Base-by-base conservation (phyloP, 257 asterid species). In the Nicotiana noctiflora region DNA sequence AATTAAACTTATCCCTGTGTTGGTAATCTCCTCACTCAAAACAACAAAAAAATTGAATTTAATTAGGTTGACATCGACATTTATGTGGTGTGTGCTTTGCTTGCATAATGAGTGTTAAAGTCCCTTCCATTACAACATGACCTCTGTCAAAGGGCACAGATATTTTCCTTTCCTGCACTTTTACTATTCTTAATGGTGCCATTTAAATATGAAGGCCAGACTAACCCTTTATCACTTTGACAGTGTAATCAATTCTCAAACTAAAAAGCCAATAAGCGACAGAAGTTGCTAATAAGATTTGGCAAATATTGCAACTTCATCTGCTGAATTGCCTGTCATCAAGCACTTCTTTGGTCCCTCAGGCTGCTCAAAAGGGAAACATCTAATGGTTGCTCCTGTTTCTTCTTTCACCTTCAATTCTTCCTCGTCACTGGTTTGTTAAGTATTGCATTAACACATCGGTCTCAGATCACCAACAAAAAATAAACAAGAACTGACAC, bases 321-420 rank as follows among this genome's bases (percentile, higher is more conserved):
- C 92, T 4, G 98, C 98, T 14, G 95, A 88, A 67, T 88, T 86
- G 81, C 98, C 98, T 1, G 97, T 93, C 96, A 95, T 91, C 89
- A 93, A 85, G 90, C 99, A 95, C 82, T 84, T 90, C 86, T 92
- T 92, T 12, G 84, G 56, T 18, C 94, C 98, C 82, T 81, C 83
- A 1, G 97, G 97, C 86, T 95, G 99, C 75, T 95, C 97, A 34
- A 95, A 93, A 79, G 99, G 99, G 86, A 89, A 95, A 83, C 99
- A 93, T 87, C 99, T 88, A 70, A 93, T 89, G 79, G 98, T 95
- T 34, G 99, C 99, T 44, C 99, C 97, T 0, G 99, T 94, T 86
- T 96, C 98, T 87, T 94, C 98, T 87, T 96, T 94, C 86, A 96
- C 96, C 90, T 86, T 90, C 59, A 84, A 78, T 81, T 96, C 99